A percentile compares a stretch with the other conserved stretches of the same genome.
phyloP scores from a whole-genome alignment of 2,329 filamentous ascomycete genomes.

The Aspergillus brunneoviolaceus region DNA sequence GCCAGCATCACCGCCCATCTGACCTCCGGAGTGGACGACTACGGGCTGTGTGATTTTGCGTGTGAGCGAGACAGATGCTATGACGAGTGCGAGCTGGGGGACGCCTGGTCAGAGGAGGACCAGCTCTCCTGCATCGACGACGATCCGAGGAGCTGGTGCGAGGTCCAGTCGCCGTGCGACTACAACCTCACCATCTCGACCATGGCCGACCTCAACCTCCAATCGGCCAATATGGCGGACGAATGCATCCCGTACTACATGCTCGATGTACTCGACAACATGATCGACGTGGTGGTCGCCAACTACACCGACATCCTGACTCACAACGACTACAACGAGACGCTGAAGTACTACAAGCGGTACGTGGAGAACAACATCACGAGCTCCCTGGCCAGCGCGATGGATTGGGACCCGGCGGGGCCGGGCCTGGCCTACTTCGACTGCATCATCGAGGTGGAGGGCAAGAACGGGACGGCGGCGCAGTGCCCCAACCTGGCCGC shows the following conservation, averaged over 20 bases:
- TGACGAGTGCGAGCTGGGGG: background rate
- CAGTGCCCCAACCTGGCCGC: background rate
- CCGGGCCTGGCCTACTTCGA: background rate
- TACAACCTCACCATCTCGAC: background rate
- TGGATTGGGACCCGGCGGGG: background rate
- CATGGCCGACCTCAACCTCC: background rate
- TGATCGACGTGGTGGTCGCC: background rate
- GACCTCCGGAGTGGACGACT: background rate
- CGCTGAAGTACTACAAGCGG: background rate
- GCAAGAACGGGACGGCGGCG: background rate
- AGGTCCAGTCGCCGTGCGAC: background rate
- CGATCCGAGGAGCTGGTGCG: background rate
- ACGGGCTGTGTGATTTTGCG: background rate
- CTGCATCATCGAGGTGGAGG: background rate
- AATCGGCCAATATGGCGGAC: background rate
- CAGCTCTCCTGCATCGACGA: background rate
- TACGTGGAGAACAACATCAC: background rate
- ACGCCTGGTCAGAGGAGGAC: background rate
- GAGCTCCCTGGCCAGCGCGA: background rate
- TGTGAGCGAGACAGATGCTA: constrained; percentile 2
- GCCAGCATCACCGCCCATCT: background rate
- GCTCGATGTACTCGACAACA: background rate
- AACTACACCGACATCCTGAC: constrained; percentile 1
- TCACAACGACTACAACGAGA: constrained; percentile 4
- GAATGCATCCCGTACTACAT: background rate